phyloP scores from a whole-genome alignment of 495 filamentous ascomycete species.

The Neurospora cerealis region DNA sequence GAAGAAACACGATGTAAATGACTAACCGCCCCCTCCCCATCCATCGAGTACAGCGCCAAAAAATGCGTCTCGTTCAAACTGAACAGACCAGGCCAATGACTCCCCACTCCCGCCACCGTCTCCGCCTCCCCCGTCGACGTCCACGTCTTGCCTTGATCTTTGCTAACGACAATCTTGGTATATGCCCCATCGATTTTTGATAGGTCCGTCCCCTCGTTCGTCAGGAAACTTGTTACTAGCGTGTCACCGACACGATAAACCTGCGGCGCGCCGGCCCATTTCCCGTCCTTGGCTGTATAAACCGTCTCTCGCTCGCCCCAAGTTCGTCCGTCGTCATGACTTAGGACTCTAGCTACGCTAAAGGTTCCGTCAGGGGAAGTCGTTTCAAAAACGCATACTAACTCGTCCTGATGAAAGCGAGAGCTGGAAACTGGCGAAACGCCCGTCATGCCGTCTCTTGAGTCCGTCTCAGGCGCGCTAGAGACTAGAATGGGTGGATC shows the following conservation, averaged over 20 bases:
- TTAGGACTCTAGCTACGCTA: neutral
- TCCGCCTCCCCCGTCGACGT: neutral
- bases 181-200: slow-evolving; percentile 13
- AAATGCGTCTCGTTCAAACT: slow-evolving; percentile 22
- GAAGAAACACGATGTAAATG: neutral
- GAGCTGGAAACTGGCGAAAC: neutral
- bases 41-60: slow-evolving; percentile 28
- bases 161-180: slow-evolving; percentile 7
- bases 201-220: slow-evolving; percentile 40
- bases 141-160: neutral
- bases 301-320: slow-evolving; percentile 19
- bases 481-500: neutral
- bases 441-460: slow-evolving; percentile 13
- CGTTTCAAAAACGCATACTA: slow-evolving; percentile 9
- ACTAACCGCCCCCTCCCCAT: slow-evolving; percentile 21
- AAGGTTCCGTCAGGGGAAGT: neutral
- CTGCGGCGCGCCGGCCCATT: slow-evolving; percentile 48
- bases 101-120: slow-evolving; percentile 24
- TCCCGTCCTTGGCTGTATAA: slow-evolving; percentile 29
- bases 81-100: slow-evolving; percentile 36
- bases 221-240: slow-evolving; percentile 51
- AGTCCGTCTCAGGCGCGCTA: neutral
- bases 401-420: neutral
- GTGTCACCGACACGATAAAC: slow-evolving; percentile 47
- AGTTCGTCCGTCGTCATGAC: slow-evolving; percentile 4